phyloP scores from a whole-genome alignment of 441 rosid species.

The Gossypium trilobum region DNA sequence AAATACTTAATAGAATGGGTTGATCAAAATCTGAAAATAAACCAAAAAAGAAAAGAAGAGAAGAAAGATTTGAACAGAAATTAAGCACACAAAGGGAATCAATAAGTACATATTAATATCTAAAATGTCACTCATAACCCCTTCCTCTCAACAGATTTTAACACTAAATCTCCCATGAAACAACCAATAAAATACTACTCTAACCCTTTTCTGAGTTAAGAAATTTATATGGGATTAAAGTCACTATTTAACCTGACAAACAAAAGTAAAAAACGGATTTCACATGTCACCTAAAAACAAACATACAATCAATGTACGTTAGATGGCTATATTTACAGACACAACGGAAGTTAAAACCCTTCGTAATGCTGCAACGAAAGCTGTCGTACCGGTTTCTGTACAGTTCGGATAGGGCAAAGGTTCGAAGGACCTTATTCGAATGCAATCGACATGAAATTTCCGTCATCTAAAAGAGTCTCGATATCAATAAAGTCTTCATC shows the following conservation, averaged over 20 bases:
- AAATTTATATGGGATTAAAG: background rate
- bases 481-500: slow-evolving; percentile 41
- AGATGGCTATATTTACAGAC: slow-evolving; percentile 29
- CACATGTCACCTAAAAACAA: background rate
- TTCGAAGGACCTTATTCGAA: slow-evolving; percentile 28
- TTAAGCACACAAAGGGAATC: background rate
- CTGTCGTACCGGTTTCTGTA: slow-evolving; percentile 15
- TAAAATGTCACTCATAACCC: background rate
- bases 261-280: background rate
- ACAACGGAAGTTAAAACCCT: slow-evolving; percentile 24
- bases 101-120: background rate
- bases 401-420: slow-evolving; percentile 9
- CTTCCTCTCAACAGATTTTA: background rate
- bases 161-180: no score
- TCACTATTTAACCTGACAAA: background rate
- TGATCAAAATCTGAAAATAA: background rate
- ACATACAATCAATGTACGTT: background rate
- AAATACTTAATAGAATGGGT: background rate
- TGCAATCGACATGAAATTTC: slow-evolving; percentile 48
- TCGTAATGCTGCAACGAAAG: background rate
- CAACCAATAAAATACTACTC: slow-evolving; percentile 7
- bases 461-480: slow-evolving; percentile 59
- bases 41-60: background rate
- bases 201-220: background rate
- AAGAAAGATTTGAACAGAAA: background rate